These are phyloP conservation scores for Microsporum audouinii DNA, from an alignment of 2,329 filamentous ascomycete genomes.

Conservation along the genomic window DNA sequence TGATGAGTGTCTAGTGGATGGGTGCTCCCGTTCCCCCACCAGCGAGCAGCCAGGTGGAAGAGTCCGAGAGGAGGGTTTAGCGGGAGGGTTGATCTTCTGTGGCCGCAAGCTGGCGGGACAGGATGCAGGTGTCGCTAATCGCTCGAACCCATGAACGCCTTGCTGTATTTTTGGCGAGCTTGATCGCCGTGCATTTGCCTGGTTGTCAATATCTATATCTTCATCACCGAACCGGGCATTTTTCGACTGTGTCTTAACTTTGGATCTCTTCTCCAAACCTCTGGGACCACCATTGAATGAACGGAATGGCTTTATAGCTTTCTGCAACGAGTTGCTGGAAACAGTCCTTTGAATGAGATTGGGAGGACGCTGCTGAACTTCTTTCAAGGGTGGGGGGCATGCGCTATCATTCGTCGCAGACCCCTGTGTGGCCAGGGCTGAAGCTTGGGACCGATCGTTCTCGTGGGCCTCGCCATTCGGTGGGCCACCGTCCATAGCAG, in stretches of 20 bases:
- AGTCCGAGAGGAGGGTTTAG: not conserved
- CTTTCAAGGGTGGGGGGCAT: not conserved
- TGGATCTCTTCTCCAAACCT: not conserved
- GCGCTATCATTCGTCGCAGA: not conserved
- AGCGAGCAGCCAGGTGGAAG: not conserved
- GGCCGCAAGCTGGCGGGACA: not conserved
- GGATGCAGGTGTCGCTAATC: not conserved
- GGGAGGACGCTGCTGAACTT: not conserved
- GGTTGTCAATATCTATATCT: not conserved
- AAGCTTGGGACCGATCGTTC: not conserved
- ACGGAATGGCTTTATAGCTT: constrained; percentile 23
- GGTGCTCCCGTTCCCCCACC: constrained; percentile 14
- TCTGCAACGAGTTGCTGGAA: not conserved
- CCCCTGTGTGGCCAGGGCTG: not conserved
- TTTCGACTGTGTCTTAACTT: not conserved
- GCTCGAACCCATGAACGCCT: too few species aligned
- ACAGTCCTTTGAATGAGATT: not conserved
- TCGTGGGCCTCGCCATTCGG: not conserved
- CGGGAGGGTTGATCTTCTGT: not conserved
- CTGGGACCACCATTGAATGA: constrained; percentile 9
- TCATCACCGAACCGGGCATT: not conserved
- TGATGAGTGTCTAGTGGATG: constrained; percentile 25
- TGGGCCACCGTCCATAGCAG: not conserved
- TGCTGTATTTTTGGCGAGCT: not conserved
- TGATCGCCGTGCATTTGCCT: not conserved